Conservation (phyloP, 148 eudicot genomes). For the Simmondsia chinensis region DNA sequence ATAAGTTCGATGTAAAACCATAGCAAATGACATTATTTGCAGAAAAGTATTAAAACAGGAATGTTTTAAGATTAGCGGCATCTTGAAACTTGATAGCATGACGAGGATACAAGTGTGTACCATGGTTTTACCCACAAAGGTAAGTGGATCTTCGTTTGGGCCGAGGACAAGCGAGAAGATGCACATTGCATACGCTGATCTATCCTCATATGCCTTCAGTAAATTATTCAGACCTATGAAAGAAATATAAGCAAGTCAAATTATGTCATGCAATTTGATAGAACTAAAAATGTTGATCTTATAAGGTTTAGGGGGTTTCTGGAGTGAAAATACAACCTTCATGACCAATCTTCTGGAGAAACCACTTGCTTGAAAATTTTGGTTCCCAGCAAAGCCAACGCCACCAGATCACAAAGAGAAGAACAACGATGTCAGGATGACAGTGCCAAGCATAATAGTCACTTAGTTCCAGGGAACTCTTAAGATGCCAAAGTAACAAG, state of each 20-base stretch:
- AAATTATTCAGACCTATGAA: conserved; percentile 71
- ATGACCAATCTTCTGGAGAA: conserved; percentile 85
- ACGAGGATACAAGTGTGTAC: conserved; percentile 24
- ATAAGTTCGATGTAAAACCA: too few species aligned
- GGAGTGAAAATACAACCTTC: conserved; percentile 48
- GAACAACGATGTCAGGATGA: conserved; percentile 9
- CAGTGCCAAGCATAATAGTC: neutral
- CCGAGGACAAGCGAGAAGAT: conserved; percentile 85
- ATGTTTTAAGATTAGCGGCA: too few species aligned
- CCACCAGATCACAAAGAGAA: conserved; percentile 4
- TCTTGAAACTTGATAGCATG: neutral
- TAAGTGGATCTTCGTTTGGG: conserved; percentile 67
- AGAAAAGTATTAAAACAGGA: too few species aligned
- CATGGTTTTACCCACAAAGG: conserved; percentile 78
- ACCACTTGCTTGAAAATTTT: conserved; percentile 76
- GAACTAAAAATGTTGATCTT: neutral
- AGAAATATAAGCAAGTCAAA: neutral
- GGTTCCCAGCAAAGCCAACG: conserved; percentile 9
- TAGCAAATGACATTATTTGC: too few species aligned
- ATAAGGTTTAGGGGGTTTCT: too few species aligned
- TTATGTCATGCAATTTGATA: neutral
- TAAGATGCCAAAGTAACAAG: too few species aligned
- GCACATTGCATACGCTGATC: conserved; percentile 90
- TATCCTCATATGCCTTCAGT: conserved; percentile 82
- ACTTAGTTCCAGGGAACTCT: neutral